Conservation (phyloP, 768 basidiomycete species). For the Pulveroboletus ravenelii region DNA sequence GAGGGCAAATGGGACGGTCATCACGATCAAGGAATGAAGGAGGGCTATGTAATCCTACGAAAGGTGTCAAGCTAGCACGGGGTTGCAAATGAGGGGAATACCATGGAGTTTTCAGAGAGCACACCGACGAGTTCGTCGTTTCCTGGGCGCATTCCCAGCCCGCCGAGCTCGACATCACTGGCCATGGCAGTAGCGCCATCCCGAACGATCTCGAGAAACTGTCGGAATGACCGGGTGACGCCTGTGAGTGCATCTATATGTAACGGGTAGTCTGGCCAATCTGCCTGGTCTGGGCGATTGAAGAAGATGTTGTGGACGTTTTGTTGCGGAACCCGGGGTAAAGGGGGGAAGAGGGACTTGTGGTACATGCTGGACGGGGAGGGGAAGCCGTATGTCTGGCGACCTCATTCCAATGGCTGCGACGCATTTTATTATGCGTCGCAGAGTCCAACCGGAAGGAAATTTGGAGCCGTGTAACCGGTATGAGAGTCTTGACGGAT, state of each 20-base stretch:
- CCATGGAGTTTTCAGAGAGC: conserved; percentile 64
- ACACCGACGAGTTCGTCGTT: conserved; percentile 62
- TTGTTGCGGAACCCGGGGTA: conserved; percentile 43
- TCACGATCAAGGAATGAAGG: conserved; percentile 43
- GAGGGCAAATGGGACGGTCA: conserved; percentile 49
- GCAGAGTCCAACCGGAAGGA: neutral
- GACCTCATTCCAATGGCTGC: neutral
- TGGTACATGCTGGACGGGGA: conserved; percentile 40
- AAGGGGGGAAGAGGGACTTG: conserved; percentile 52
- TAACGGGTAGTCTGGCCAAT: conserved; percentile 52
- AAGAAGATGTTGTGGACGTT: conserved; percentile 57
- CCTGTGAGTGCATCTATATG: conserved; percentile 56
- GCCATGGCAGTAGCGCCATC: conserved; percentile 56
- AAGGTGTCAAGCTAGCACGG: neutral
- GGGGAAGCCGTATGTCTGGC: neutral
- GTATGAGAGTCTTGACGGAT: neutral
- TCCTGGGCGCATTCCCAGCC: conserved; percentile 46
- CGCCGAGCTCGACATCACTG: conserved; percentile 43
- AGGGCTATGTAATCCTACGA: conserved; percentile 52
- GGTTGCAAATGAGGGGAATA: conserved; percentile 21
- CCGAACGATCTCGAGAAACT: conserved; percentile 48
- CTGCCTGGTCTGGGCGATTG: conserved; percentile 47
- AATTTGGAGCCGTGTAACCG: neutral
- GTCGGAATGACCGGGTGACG: conserved; percentile 38
- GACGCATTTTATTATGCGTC: conserved; percentile 2